phyloP scores from a whole-genome alignment of 208 protist genomes.

The Strigomonas oncopelti region DNA sequence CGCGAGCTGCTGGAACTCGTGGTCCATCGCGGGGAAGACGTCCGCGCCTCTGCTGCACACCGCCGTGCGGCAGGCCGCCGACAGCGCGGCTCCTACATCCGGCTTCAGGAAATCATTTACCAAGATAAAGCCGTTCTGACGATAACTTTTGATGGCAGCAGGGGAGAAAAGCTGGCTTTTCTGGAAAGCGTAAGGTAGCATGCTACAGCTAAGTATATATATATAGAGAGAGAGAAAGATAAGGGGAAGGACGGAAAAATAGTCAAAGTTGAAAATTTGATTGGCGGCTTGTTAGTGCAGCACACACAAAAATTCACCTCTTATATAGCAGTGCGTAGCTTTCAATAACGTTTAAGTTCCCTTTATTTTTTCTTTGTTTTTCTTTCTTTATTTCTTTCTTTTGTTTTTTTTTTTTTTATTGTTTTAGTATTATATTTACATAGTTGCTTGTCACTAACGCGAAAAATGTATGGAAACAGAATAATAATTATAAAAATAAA shows the following conservation, averaged over 20 bases:
- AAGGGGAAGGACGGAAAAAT: not conserved
- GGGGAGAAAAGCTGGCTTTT: conserved; percentile 18
- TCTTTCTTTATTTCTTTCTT: not conserved
- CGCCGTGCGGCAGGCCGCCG: conserved; percentile 25
- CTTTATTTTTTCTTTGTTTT: conserved; percentile 1
- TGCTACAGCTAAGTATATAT: conserved; percentile 3
- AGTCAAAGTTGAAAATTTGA: too few relatives aligned
- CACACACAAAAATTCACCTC: too few relatives aligned
- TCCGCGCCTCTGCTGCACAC: conserved; percentile 30
- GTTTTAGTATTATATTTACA: too few relatives aligned
- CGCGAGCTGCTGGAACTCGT: conserved; percentile 30
- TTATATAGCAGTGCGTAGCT: too few relatives aligned
- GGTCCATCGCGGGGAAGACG: conserved; percentile 65
- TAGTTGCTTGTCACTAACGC: too few relatives aligned
- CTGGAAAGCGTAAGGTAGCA: not conserved
- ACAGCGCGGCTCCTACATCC: conserved; percentile 19
- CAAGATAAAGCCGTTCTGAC: conserved; percentile 55
- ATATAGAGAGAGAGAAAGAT: conserved; percentile 11
- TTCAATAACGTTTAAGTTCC: conserved; percentile 3
- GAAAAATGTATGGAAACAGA: too few relatives aligned
- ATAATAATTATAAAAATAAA: conserved; percentile 14
- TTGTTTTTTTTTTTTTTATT: conserved; percentile 12
- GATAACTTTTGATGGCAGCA: conserved; percentile 49
- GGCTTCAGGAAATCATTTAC: conserved; percentile 36
- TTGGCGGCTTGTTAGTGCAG: too few relatives aligned